phyloP scores from a whole-genome alignment of 257 asterid genomes.

The Capsicum pubescens region DNA sequence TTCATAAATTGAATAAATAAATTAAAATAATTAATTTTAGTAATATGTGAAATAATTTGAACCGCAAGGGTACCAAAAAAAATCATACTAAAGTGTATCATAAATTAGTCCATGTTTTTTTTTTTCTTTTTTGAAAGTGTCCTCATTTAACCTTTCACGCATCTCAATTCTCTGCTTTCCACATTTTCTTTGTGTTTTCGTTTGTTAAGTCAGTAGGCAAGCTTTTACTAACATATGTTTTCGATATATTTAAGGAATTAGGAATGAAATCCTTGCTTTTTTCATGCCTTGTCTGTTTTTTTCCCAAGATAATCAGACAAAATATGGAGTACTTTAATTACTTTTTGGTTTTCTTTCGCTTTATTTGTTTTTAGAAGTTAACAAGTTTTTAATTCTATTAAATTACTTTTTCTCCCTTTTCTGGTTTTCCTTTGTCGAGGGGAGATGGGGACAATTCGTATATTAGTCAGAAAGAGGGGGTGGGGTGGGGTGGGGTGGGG shows the following conservation, averaged over 20 bases:
- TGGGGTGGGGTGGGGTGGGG: neutral
- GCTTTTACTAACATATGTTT: neutral
- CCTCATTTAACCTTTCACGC: neutral
- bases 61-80: too few species aligned
- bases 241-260: slow-evolving; percentile 16
- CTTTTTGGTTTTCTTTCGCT: neutral
- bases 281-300: neutral
- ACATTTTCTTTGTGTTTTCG: neutral
- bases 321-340: neutral
- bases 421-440: neutral
- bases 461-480: neutral
- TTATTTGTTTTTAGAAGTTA: neutral
- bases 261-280: neutral
- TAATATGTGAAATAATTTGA: too few species aligned
- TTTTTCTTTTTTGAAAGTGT: too few species aligned
- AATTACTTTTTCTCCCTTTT: neutral
- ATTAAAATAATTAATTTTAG: too few species aligned
- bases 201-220: neutral
- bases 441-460: neutral
- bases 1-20: too few species aligned
- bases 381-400: neutral
- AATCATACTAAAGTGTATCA: too few species aligned
- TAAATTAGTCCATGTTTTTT: too few species aligned
- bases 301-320: neutral
- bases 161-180: neutral